These are phyloP conservation scores for Aspergillus terreus DNA, from an alignment of 2,329 filamentous ascomycete species.

Conservation along the genomic window DNA sequence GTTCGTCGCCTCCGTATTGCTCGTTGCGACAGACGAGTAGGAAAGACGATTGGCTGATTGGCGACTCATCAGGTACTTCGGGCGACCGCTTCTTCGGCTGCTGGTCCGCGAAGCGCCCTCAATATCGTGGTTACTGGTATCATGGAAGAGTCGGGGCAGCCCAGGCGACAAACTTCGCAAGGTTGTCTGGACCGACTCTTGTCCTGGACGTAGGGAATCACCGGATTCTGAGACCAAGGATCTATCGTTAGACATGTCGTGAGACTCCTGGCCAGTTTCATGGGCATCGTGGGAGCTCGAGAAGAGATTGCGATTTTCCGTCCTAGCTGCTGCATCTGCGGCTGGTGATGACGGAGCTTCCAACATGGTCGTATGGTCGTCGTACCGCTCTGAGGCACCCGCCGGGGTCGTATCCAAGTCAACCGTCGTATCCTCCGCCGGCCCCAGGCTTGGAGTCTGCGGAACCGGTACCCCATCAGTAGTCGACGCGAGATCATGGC, in stretches of 20 bases:
- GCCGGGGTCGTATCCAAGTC: slow-evolving; percentile 19
- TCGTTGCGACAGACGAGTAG: slow-evolving; percentile 52
- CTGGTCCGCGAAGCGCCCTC: slow-evolving; percentile 18
- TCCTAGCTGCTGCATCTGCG: slow-evolving; percentile 41
- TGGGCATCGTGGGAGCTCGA: slow-evolving; percentile 17
- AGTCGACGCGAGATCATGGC: slow-evolving; percentile 13
- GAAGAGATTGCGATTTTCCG: slow-evolving; percentile 37
- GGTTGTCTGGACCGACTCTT: slow-evolving; percentile 22
- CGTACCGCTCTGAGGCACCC: slow-evolving; percentile 16
- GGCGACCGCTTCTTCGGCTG: slow-evolving; percentile 42
- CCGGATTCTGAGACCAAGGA: slow-evolving; percentile 18
- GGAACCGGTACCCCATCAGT: slow-evolving; percentile 17
- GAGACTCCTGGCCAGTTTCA: slow-evolving; percentile 18
- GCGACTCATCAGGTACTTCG: slow-evolving; percentile 54
- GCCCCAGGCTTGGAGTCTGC: slow-evolving; percentile 15
- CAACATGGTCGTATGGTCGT: slow-evolving; percentile 35
- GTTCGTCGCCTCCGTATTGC: slow-evolving; percentile 56
- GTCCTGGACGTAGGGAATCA: slow-evolving; percentile 24
- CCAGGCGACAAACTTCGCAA: slow-evolving; percentile 28
- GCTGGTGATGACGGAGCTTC: slow-evolving; percentile 45
- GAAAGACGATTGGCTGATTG: slow-evolving; percentile 58
- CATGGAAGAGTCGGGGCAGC: slow-evolving; percentile 23
- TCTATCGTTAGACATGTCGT: slow-evolving; percentile 19
- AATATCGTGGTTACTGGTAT: slow-evolving; percentile 22
- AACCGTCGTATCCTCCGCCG: slow-evolving; percentile 12